Evolutionary conservation across 129 eudicot genomes (phyloP).

Genomic region (Flaveria robusta): DNA sequence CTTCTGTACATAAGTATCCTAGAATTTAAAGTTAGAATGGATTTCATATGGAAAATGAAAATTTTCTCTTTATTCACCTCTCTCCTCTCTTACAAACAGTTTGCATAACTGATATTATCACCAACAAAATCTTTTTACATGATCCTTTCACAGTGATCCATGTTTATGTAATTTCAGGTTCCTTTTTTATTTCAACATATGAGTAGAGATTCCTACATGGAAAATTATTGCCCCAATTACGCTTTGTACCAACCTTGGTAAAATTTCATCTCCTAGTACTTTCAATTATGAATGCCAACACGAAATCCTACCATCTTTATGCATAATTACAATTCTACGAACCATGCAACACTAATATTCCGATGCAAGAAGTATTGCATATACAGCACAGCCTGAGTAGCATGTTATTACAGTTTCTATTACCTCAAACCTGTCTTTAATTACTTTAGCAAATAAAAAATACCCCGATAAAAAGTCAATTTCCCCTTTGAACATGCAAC

Average conservation of each 20-base stretch:
- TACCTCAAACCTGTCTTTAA: background rate
- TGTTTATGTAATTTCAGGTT: background rate
- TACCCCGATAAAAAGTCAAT: background rate
- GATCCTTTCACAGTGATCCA: background rate
- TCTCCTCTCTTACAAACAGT: background rate
- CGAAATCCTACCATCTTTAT: background rate
- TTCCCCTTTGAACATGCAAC: background rate
- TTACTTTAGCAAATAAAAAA: background rate
- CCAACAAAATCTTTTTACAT: background rate
- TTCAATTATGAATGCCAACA: background rate
- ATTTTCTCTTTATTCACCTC: background rate
- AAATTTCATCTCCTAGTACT: conserved; percentile 8
- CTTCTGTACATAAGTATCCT: background rate
- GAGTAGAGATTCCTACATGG: background rate
- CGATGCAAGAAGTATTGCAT: background rate
- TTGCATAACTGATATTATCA: background rate
- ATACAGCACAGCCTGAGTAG: background rate
- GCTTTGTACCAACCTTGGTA: background rate
- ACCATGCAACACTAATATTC: background rate
- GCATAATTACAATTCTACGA: background rate
- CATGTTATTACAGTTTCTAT: background rate
- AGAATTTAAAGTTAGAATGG: no score
- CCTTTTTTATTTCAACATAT: background rate
- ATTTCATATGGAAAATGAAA: no score
- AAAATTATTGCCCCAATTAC: background rate